These are phyloP conservation scores for Sugiyamaella marilandica DNA, from an alignment of 805 yeast species.

Conservation along the genomic window DNA sequence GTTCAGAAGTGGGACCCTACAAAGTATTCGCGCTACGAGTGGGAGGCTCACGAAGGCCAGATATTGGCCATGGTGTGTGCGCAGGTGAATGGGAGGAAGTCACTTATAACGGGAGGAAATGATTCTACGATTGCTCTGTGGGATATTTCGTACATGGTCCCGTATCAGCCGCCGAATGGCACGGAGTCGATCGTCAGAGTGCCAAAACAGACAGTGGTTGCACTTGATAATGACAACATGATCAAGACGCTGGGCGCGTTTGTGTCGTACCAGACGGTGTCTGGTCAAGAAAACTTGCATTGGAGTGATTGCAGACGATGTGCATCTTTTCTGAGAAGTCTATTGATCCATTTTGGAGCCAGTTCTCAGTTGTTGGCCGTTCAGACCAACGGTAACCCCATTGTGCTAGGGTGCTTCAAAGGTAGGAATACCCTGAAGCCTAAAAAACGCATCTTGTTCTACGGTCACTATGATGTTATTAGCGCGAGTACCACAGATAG, in stretches of 20 bases:
- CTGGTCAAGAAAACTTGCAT: conserved; percentile 61
- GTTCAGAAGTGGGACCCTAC: conserved; percentile 50
- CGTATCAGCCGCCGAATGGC: conserved; percentile 4
- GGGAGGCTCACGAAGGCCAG: conserved; percentile 52
- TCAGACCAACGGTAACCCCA: conserved; percentile 68
- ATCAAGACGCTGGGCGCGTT: conserved; percentile 55
- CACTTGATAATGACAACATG: conserved; percentile 55
- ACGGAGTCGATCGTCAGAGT: background rate
- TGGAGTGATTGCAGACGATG: conserved; percentile 81
- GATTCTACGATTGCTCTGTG: conserved; percentile 68
- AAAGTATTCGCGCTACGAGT: conserved; percentile 40
- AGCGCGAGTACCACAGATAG: conserved; percentile 57
- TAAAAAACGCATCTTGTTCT: conserved; percentile 58
- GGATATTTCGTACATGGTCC: conserved; percentile 43
- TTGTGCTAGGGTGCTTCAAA: conserved; percentile 67
- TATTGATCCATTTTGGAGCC: conserved; percentile 62
- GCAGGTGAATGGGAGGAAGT: conserved; percentile 37
- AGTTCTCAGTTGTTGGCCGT: conserved; percentile 66
- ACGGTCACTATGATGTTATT: conserved; percentile 95
- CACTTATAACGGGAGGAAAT: conserved; percentile 63
- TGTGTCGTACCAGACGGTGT: conserved; percentile 71
- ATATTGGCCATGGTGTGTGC: conserved; percentile 56
- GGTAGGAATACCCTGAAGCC: conserved; percentile 31
- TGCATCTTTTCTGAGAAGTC: conserved; percentile 64
- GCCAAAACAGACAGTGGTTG: conserved; percentile 1